Evolutionary conservation across 192 early-diverging fungal genomes (phyloP).

Genomic region (Coemansia sp.): DNA sequence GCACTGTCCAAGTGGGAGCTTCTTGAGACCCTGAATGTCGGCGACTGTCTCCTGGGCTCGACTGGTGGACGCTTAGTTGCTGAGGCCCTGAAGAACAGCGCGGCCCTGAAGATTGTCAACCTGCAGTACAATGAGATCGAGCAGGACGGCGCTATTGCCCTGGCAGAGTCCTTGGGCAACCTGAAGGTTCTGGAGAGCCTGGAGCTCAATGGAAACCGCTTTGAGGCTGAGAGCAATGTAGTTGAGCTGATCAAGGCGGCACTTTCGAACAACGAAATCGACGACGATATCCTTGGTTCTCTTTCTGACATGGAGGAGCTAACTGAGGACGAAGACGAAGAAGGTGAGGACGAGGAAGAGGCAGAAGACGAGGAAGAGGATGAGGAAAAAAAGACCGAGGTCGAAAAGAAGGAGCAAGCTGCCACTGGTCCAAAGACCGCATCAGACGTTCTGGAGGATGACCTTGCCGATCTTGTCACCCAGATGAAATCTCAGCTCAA

Average conservation of each 20-base stretch:
- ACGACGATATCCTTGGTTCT: conserved; percentile 81
- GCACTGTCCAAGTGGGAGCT: conserved; percentile 78
- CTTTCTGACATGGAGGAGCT: conserved; percentile 94
- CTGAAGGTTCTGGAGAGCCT: conserved; percentile 64
- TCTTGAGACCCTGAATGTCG: conserved; percentile 78
- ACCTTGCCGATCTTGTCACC: conserved; percentile 44
- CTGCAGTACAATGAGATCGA: conserved; percentile 93
- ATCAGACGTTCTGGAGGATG: conserved; percentile 24
- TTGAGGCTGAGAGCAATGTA: conserved; percentile 77
- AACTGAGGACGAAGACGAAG: conserved; percentile 69
- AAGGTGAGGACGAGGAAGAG: conserved; percentile 57
- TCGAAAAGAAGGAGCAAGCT: conserved; percentile 7
- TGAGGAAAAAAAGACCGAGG: conserved; percentile 4
- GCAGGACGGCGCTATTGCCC: conserved; percentile 62
- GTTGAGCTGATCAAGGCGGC: conserved; percentile 73
- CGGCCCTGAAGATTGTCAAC: conserved; percentile 62
- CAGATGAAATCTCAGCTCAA: conserved; percentile 52
- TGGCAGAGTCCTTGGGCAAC: conserved; percentile 68
- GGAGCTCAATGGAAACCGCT: conserved; percentile 91
- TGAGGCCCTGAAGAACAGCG: conserved; percentile 61
- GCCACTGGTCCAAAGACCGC: conserved; percentile 32
- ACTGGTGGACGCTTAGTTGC: conserved; percentile 69
- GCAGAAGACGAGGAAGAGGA: conserved; percentile 32
- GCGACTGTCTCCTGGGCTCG: conserved; percentile 84
- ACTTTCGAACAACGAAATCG: conserved; percentile 65